Conservation (phyloP, 768 basidiomycete genomes). For the Phanerodontia chrysosporium region DNA sequence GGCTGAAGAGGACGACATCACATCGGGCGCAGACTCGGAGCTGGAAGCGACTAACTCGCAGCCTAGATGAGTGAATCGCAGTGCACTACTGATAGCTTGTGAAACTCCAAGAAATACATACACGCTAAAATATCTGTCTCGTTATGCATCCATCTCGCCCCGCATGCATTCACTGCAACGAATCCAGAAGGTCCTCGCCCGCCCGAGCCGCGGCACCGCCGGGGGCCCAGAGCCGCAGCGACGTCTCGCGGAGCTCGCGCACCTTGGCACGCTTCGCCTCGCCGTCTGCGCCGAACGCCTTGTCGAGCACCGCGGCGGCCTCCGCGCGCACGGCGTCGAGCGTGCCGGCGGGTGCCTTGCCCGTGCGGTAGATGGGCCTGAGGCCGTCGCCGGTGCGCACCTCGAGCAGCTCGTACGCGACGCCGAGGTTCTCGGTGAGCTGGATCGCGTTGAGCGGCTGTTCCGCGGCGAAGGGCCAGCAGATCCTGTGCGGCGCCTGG, state of each 20-base stretch:
- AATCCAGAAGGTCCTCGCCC: neutral
- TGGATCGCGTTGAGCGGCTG: conserved; percentile 21
- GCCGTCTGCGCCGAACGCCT: conserved; percentile 17
- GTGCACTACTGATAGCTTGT: too few relatives aligned
- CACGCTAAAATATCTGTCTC: too few relatives aligned
- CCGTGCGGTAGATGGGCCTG: conserved; percentile 13
- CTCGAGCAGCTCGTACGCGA: conserved; percentile 26
- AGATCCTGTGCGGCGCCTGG: conserved; percentile 15
- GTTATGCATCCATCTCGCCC: too few relatives aligned
- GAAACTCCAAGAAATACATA: too few relatives aligned
- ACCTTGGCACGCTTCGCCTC: conserved; percentile 13
- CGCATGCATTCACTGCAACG: neutral
- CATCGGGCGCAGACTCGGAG: too few relatives aligned
- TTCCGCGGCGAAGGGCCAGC: conserved; percentile 24
- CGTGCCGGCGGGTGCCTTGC: conserved; percentile 10
- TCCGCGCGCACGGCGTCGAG: conserved; percentile 15
- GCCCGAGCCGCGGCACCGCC: neutral
- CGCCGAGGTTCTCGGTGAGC: conserved; percentile 17
- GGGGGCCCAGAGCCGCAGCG: conserved; percentile 7
- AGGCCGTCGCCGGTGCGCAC: conserved; percentile 16
- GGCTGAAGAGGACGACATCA: too few relatives aligned
- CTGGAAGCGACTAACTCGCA: too few relatives aligned
- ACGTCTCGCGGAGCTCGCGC: neutral
- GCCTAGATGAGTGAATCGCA: too few relatives aligned
- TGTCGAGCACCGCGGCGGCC: conserved; percentile 7